phyloP scores from a whole-genome alignment of 2,329 filamentous ascomycete species.

The Colletotrichum neosansevieriae region DNA sequence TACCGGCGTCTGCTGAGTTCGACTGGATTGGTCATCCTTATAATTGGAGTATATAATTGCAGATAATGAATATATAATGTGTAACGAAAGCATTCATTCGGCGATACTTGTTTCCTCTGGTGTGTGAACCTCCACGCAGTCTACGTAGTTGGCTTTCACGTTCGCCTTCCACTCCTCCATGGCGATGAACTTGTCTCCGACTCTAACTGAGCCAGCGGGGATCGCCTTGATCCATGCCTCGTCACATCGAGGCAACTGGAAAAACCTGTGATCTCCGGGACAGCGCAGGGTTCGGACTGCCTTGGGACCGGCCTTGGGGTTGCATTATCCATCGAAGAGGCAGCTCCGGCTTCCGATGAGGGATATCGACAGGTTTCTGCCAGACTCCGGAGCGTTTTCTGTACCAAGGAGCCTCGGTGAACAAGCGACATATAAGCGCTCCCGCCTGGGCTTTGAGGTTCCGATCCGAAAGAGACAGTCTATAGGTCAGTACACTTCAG shows the following conservation, averaged over 20 bases:
- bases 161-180: neutral
- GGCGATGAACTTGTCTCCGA: neutral
- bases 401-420: too few species aligned
- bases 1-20: constrained; percentile 41
- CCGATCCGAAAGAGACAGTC: too few species aligned
- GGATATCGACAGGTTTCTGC: too few species aligned
- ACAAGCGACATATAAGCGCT: too few species aligned
- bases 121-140: neutral
- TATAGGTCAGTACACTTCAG: too few species aligned
- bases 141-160: neutral
- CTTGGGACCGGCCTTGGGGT: neutral
- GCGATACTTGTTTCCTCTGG: neutral
- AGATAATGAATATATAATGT: constrained; percentile 22
- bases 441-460: too few species aligned
- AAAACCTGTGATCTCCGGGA: neutral
- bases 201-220: neutral
- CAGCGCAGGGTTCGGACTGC: neutral
- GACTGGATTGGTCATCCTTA: too few species aligned
- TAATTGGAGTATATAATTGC: neutral
- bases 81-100: neutral
- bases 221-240: neutral
- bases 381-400: neutral
- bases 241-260: neutral
- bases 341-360: neutral
- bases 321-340: neutral